These are phyloP conservation scores for Hydnomerulius pinastri DNA, from an alignment of 768 basidiomycete species.

Conservation along the genomic window DNA sequence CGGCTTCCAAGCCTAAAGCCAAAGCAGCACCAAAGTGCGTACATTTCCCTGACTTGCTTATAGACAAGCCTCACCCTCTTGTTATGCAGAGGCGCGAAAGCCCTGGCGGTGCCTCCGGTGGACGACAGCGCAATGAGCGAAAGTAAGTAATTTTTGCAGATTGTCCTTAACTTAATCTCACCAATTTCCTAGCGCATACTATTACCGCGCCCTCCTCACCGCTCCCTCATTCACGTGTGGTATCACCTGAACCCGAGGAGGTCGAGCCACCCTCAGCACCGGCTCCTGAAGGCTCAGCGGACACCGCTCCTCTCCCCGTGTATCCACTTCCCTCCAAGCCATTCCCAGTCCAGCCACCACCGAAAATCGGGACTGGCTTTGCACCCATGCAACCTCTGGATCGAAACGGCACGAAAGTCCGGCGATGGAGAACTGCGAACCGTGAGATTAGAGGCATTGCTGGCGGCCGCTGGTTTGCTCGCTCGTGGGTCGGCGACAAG, in stretches of 20 bases:
- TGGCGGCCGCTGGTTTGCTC: conserved; percentile 79
- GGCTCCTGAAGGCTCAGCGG: conserved; percentile 35
- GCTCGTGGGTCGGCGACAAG: conserved; percentile 84
- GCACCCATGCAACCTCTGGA: conserved; percentile 70
- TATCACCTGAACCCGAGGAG: conserved; percentile 54
- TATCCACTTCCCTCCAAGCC: conserved; percentile 84
- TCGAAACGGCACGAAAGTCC: conserved; percentile 57
- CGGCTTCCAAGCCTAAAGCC: conserved; percentile 36
- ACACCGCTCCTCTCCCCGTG: conserved; percentile 63
- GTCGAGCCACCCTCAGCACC: conserved; percentile 31
- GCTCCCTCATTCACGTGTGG: conserved; percentile 36
- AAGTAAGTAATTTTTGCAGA: conserved; percentile 41
- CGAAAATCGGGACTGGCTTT: conserved; percentile 74
- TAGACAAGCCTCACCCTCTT: conserved; percentile 1
- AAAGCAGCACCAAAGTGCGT: conserved; percentile 34
- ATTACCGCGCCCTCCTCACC: conserved; percentile 78
- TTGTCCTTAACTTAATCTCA: neutral
- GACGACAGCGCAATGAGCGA: conserved; percentile 64
- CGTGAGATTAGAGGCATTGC: conserved; percentile 82
- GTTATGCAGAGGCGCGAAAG: conserved; percentile 31
- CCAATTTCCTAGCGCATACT: conserved; percentile 48
- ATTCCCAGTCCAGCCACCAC: conserved; percentile 77
- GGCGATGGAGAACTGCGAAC: conserved; percentile 73
- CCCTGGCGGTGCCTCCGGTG: conserved; percentile 35
- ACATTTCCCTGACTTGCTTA: neutral